These are phyloP conservation scores for Zoysia pacifica DNA, from an alignment of 176 grass and related monocot species.

Conservation along the genomic window DNA sequence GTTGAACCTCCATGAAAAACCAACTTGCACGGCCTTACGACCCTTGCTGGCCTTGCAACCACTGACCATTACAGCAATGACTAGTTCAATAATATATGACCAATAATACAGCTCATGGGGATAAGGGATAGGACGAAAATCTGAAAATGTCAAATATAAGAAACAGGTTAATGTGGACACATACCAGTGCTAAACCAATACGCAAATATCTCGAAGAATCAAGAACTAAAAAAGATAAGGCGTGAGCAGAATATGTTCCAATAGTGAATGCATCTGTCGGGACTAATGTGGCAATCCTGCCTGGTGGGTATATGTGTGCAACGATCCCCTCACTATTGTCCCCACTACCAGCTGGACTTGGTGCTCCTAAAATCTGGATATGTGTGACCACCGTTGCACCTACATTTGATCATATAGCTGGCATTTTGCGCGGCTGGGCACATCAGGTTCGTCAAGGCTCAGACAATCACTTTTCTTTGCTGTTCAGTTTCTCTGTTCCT, in stretches of 20 bases:
- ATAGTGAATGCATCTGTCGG: constrained; percentile 45
- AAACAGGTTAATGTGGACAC: not conserved
- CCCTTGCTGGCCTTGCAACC: too few species aligned
- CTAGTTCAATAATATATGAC: not conserved
- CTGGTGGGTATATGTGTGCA: constrained; percentile 28
- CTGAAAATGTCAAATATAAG: constrained; percentile 16
- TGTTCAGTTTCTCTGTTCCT: not conserved
- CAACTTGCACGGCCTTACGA: not conserved
- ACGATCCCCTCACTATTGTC: constrained; percentile 29
- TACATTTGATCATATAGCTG: constrained; percentile 58
- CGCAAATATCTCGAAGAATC: constrained; percentile 38
- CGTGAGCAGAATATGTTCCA: constrained; percentile 43
- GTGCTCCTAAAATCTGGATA: constrained; percentile 54
- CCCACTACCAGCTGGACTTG: constrained; percentile 50
- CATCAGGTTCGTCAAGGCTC: constrained; percentile 28
- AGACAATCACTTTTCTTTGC: constrained; percentile 20
- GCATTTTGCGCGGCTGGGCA: constrained; percentile 33
- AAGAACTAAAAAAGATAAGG: constrained; percentile 39
- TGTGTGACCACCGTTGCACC: constrained; percentile 46
- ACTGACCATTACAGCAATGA: not conserved
- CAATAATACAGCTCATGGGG: constrained; percentile 1
- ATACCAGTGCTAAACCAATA: constrained; percentile 29
- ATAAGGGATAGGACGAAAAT: not conserved
- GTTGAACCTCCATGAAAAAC: constrained; percentile 10
- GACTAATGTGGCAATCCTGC: constrained; percentile 53